phyloP scores from a whole-genome alignment of 164 flowering plant genomes.

The Annona squamosa region DNA sequence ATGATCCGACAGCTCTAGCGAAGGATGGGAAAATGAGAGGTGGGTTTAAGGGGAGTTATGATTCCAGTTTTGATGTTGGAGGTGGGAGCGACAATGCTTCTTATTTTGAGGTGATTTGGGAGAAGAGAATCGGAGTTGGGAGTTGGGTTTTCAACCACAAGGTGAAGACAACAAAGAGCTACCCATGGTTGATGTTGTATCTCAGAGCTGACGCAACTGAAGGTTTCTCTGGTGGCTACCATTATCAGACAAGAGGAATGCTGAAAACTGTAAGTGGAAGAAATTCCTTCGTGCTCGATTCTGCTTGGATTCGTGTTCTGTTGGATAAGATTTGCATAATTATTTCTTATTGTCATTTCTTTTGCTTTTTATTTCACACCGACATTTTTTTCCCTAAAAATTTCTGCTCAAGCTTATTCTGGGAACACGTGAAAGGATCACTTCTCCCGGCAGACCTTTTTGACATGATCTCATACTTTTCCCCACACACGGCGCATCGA shows the following conservation, averaged over 20 bases:
- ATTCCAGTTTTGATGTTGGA: conserved; percentile 11
- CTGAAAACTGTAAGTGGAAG: conserved; percentile 19
- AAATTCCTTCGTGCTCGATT: neutral
- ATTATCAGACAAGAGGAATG: conserved; percentile 70
- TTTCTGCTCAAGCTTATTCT: too few species aligned
- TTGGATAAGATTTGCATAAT: neutral
- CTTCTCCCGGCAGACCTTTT: too few species aligned
- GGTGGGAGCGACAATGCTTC: conserved; percentile 31
- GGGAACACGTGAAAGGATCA: too few species aligned
- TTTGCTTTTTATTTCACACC: neutral
- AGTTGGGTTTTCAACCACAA: conserved; percentile 60
- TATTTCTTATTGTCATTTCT: neutral
- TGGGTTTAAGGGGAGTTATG: conserved; percentile 15
- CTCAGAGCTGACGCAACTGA: conserved; percentile 73
- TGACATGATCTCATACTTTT: too few species aligned
- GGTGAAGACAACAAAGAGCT: conserved; percentile 59
- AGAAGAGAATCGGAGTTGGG: conserved; percentile 54
- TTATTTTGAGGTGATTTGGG: conserved; percentile 61
- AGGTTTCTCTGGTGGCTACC: conserved; percentile 81
- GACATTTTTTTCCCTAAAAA: too few species aligned
- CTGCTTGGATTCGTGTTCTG: neutral
- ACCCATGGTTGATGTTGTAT: conserved; percentile 88
- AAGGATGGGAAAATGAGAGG: conserved; percentile 9
- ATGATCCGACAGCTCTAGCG: conserved; percentile 6
- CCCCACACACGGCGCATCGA: too few species aligned